Conservation (phyloP, 2,329 filamentous ascomycete genomes). For the Westerdykella sp. region DNA sequence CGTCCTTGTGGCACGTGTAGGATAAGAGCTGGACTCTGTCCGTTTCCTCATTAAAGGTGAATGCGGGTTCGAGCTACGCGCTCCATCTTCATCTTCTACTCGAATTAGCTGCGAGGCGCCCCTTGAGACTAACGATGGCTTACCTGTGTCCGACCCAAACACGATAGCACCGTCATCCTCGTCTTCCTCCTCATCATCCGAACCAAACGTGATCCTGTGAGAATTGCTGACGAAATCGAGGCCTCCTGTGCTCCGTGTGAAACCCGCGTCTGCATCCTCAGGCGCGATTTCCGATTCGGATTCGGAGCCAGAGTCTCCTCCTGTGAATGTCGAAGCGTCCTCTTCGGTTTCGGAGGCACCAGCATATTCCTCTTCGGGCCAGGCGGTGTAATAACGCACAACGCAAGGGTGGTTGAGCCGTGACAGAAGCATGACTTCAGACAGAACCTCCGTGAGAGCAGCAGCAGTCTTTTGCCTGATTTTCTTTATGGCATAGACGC, state of each 20-base stretch:
- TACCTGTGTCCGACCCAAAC: slow-evolving; percentile 37
- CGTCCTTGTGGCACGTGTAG: slow-evolving; percentile 53
- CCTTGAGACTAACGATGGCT: slow-evolving; percentile 26
- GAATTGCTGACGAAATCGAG: slow-evolving; percentile 91
- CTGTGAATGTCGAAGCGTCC: slow-evolving; percentile 25
- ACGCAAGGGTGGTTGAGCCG: slow-evolving; percentile 82
- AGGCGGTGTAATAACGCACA: slow-evolving; percentile 91
- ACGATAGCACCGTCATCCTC: slow-evolving; percentile 31
- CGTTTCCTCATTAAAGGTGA: slow-evolving; percentile 34
- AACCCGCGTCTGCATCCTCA: slow-evolving; percentile 44
- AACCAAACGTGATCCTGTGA: slow-evolving; percentile 71
- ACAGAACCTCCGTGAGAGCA: slow-evolving; percentile 70
- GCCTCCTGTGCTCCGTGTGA: slow-evolving; percentile 64
- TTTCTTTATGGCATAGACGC: slow-evolving; percentile 95
- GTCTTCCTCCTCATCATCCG: slow-evolving; percentile 44
- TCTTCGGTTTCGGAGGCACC: slow-evolving; percentile 40
- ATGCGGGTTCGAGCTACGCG: slow-evolving; percentile 23
- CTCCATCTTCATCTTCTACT: slow-evolving; percentile 44
- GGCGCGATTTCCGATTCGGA: slow-evolving; percentile 20
- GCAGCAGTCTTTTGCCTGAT: slow-evolving; percentile 75
- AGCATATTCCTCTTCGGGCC: slow-evolving; percentile 66
- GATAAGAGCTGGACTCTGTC: slow-evolving; percentile 43
- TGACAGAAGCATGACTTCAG: slow-evolving; percentile 84
- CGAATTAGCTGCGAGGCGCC: slow-evolving; percentile 28
- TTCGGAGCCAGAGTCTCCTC: slow-evolving; percentile 20